Evolutionary conservation across 306 rosid species (phyloP).

Genomic region (Canavalia gladiata): DNA sequence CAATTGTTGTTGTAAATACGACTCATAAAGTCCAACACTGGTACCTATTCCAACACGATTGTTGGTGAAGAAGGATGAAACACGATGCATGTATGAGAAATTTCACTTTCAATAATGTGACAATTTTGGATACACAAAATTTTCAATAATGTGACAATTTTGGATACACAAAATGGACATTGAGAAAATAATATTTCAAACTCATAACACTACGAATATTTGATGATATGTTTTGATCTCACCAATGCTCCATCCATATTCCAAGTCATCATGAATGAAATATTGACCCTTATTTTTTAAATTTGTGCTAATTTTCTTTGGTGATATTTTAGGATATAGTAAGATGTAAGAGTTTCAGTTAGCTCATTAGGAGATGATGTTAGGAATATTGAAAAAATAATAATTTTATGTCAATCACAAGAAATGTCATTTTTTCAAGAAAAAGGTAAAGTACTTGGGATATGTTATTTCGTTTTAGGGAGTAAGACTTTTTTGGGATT

Average conservation of each 20-base stretch:
- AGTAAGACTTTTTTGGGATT: neutral
- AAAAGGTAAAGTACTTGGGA: neutral
- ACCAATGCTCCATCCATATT: neutral
- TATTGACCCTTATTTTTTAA: neutral
- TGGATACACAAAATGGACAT: neutral
- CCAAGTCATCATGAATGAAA: neutral
- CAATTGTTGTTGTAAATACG: neutral
- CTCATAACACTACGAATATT: neutral
- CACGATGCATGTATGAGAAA: neutral
- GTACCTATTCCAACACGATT: neutral
- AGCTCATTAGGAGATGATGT: neutral
- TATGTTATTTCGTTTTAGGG: neutral
- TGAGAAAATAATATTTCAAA: neutral
- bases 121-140: neutral
- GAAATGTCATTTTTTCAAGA: neutral
- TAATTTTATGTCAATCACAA: neutral
- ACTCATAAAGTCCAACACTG: too few species aligned
- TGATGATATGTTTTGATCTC: neutral
- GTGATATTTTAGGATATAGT: neutral
- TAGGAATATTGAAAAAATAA: neutral
- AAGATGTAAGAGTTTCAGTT: neutral
- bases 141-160: neutral
- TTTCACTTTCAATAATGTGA: neutral
- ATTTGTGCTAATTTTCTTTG: neutral
- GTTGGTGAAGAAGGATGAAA: neutral